Base-by-base conservation (phyloP, 345 rosid genomes). In the Ailanthus altissimus region DNA sequence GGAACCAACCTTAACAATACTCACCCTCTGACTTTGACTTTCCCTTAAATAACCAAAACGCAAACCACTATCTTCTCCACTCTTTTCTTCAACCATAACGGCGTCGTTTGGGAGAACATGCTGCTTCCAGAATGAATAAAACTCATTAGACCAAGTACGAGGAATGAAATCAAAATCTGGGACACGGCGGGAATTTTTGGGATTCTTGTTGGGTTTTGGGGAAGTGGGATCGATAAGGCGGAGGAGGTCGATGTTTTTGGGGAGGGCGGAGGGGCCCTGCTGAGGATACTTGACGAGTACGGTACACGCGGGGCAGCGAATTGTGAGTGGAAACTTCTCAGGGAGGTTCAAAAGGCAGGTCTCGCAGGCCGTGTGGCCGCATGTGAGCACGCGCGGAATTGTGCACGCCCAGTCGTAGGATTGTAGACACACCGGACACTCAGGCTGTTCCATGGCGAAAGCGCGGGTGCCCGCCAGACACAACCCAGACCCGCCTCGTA, bases 231-330 rank as follows among this genome's bases (percentile, higher is more conserved):
- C 75, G 76, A 90, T 78, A 7, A 88, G 65, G 57, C 94, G 83
- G 76, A 92, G 93, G 42, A 90, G 91, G 70, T 94, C 97, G 81
- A 94, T 90, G 85, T 94, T 94, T 80, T 89, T 94, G 75, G 97
- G 97, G 76, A 94, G 92, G 67, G 84, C 70, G 16, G 90, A 61
- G 74, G 97, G 94, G n/a, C 95, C 96, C 28, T 84, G 86, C n/a
- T 83, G 77, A 7, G 96, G 94, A 79, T 74, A 85, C 81, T 90
- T 93, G 89, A 93, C 93, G 79, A 95, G 90, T 25, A 89, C 96
- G 23, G 89, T 91, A 77, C 97, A 95, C 18, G 92, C 94, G 2
- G 96, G 99, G 77, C 98, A 95, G 46, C 97, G 94, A 80, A 93
- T 86, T 21, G 96, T 90, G 14, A 72, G 78, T 3, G 91, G 88